Evolutionary conservation across 192 early-diverging fungal species (phyloP).

Genomic region (Gaertneriomyces semiglobifer): DNA sequence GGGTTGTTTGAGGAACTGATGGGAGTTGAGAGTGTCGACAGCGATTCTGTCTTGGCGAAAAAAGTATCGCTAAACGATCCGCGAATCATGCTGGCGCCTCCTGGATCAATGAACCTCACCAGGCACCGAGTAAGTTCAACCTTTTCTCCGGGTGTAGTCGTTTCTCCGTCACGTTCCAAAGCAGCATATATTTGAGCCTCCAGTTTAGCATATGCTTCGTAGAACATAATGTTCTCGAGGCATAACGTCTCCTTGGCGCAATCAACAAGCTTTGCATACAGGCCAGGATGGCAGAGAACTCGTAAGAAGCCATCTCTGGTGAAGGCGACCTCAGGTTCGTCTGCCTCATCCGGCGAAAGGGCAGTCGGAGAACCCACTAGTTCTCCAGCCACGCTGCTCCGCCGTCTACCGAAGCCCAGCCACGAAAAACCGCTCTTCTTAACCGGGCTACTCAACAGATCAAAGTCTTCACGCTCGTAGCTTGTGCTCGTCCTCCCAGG

Average conservation of each 20-base stretch:
- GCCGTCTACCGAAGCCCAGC: too few relatives aligned
- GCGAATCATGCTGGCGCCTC: too few relatives aligned
- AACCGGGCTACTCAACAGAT: too few relatives aligned
- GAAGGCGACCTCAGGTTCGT: neutral
- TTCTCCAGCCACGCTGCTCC: too few relatives aligned
- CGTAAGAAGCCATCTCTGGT: conserved; percentile 22
- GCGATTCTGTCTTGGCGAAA: neutral
- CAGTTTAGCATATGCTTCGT: conserved; percentile 31
- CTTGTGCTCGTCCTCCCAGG: too few relatives aligned
- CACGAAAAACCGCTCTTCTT: too few relatives aligned
- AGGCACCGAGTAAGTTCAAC: conserved; percentile 20
- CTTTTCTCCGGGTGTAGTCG: neutral
- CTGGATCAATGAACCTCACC: conserved; percentile 23
- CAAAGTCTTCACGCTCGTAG: too few relatives aligned
- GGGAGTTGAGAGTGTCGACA: neutral
- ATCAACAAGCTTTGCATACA: conserved; percentile 14
- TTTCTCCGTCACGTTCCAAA: neutral
- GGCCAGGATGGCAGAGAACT: conserved; percentile 13
- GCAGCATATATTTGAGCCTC: conserved; percentile 13
- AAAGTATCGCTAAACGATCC: too few relatives aligned
- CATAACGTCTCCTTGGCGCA: conserved; percentile 24
- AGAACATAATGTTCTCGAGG: conserved; percentile 35
- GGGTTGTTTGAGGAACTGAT: conserved; percentile 3
- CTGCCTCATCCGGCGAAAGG: conserved; percentile 3
- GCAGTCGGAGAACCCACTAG: neutral